These are phyloP conservation scores for Cucumis melo DNA, from an alignment of 306 rosid genomes.

Conservation along the genomic window DNA sequence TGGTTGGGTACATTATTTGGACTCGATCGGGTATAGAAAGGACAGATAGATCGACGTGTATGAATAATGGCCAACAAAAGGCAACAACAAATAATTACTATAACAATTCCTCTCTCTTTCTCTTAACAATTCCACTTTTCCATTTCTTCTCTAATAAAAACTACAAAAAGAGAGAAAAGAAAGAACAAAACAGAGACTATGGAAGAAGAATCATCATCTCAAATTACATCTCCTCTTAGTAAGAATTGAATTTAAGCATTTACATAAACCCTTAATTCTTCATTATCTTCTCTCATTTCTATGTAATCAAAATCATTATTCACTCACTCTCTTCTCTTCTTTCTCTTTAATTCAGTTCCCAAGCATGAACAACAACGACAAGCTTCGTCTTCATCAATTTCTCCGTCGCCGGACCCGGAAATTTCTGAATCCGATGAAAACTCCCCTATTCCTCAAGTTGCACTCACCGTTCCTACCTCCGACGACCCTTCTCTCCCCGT, in stretches of 20 bases:
- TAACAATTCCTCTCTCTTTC: not conserved
- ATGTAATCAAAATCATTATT: too few species aligned
- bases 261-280: too few species aligned
- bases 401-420: not conserved
- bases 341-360: not conserved
- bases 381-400: not conserved
- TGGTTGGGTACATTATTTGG: too few species aligned
- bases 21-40: too few species aligned
- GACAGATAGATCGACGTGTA: not conserved
- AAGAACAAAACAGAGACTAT: not conserved
- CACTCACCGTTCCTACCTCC: slow-evolving; percentile 57
- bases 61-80: not conserved
- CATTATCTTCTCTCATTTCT: too few species aligned
- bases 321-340: not conserved
- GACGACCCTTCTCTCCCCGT: slow-evolving; percentile 68
- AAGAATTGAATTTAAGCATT: too few species aligned
- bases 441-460: slow-evolving; percentile 66
- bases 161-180: not conserved
- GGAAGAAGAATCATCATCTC: not conserved
- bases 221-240: slow-evolving; percentile 1
- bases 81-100: not conserved
- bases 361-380: not conserved
- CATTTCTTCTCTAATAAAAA: not conserved
- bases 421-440: slow-evolving; percentile 23
- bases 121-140: not conserved